Evolutionary conservation across 352 stramenopile species (phyloP), one percentile per base, ranked within the genome.

Genomic region (Peronospora destructor): DNA sequence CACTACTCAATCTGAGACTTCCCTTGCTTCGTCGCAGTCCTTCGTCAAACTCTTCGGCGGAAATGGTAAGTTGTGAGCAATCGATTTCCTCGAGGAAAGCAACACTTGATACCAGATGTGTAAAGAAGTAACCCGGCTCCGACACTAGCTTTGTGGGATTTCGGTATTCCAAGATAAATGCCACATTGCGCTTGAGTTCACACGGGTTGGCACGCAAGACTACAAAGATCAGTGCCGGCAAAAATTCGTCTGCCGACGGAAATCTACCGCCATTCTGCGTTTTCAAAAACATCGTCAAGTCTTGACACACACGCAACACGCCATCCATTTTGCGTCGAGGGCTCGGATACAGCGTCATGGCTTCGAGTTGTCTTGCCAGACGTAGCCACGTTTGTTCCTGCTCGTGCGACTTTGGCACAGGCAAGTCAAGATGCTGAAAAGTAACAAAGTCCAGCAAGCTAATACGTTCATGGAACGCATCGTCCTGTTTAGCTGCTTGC

Each of bases 51-150:
- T 91, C 82, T 21, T 88, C 73, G 0, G 66, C 47, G 0, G 73
- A 76, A 36, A 93, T 93, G 0, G 76, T 90, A 6, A 93, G 64
- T 12, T 71, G 53, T 8, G 77, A 77, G 7, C 73, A 72, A 47
- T 90, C 73, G 14, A 91, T 66, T 21, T 89, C 69, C 32, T 93
- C 82, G 0, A 94, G 38, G 34, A 94, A 94, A 7, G 75, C 76
- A 1, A 94, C 64, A 33, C 73, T 87, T 8, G 78, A 91, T 26
- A 88, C 69, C 11, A 97, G 46, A 47, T 97, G 84, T 6, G 90
- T 97, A 53, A 97, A 91, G 45, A 95, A 95, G 43, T 97, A 97
- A 1, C 89, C 86, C 3, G 84, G 81, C 59, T 97, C 87, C 0
- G 85, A 94, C 16, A 95, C 67, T 8, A 97, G 51, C 23, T 84